Evolutionary conservation across 2,329 filamentous ascomycete genomes (phyloP).

Genomic region (Decorospora gaudefroyi): DNA sequence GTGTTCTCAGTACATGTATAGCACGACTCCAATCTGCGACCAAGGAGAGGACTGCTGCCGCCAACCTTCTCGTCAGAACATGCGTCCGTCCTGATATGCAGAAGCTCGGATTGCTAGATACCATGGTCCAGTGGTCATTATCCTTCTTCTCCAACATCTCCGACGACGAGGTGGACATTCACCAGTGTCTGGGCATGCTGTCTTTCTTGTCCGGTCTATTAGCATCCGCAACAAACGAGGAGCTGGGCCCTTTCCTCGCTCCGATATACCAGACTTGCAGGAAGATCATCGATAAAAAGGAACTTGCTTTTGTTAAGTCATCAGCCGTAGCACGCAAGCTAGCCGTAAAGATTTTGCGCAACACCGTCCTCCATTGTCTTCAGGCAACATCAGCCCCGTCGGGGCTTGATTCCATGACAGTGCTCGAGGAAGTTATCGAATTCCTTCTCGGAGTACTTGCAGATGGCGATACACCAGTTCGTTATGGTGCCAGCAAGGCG

Average conservation of each 20-base stretch:
- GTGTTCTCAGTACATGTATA: conserved; percentile 72
- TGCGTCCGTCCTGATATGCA: conserved; percentile 90
- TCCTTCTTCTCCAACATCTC: conserved; percentile 58
- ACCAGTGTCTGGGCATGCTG: conserved; percentile 77
- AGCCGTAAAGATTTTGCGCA: conserved; percentile 81
- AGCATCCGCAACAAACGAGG: conserved; percentile 71
- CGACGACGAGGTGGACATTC: conserved; percentile 59
- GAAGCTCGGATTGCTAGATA: conserved; percentile 68
- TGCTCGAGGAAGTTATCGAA: conserved; percentile 78
- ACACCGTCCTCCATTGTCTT: conserved; percentile 69
- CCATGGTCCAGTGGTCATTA: conserved; percentile 73
- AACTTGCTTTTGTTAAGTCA: conserved; percentile 62
- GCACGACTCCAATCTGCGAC: conserved; percentile 74
- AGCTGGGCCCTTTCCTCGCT: conserved; percentile 69
- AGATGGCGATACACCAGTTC: conserved; percentile 88
- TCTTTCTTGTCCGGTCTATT: conserved; percentile 79
- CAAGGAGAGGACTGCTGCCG: conserved; percentile 90
- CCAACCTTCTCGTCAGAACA: conserved; percentile 76
- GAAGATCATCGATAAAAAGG: conserved; percentile 59
- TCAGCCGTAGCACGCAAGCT: conserved; percentile 82
- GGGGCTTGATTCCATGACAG: conserved; percentile 46
- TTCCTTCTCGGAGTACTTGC: conserved; percentile 76
- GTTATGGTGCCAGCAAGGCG: conserved; percentile 89
- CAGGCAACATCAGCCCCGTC: conserved; percentile 41
- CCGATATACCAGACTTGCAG: conserved; percentile 69